phyloP scores from a whole-genome alignment of 2,329 filamentous ascomycete genomes.

The Aspergillus glaucus region DNA sequence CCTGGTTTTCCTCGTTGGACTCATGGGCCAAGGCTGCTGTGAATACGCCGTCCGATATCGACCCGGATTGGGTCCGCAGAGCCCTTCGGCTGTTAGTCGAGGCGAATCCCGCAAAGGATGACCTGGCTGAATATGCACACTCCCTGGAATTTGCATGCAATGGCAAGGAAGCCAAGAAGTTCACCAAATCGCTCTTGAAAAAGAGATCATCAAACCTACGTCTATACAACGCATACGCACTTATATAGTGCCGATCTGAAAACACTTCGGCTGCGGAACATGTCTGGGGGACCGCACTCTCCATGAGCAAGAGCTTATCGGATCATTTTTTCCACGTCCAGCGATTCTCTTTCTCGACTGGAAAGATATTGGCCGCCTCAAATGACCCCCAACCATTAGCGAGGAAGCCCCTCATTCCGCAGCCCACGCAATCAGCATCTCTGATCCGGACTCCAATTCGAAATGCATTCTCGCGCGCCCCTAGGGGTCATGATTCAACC shows the following conservation, averaged over 20 bases:
- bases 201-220: slow-evolving; percentile 55
- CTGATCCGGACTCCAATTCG: too few relatives aligned
- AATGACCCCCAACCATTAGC: too few relatives aligned
- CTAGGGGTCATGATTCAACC: too few relatives aligned
- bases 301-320: slow-evolving; percentile 44
- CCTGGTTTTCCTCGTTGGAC: slow-evolving; percentile 43
- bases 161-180: slow-evolving; percentile 55
- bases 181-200: slow-evolving; percentile 69
- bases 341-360: too few relatives aligned
- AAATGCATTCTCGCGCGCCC: too few relatives aligned
- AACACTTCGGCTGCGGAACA: slow-evolving; percentile 55
- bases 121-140: slow-evolving; percentile 63
- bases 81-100: slow-evolving; percentile 54
- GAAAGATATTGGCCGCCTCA: too few relatives aligned
- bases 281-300: slow-evolving; percentile 63
- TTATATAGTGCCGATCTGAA: slow-evolving; percentile 59
- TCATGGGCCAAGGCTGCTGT: slow-evolving; percentile 23
- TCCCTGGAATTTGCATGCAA: slow-evolving; percentile 58
- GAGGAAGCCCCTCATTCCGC: too few relatives aligned
- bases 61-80: slow-evolving; percentile 45
- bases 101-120: slow-evolving; percentile 37
- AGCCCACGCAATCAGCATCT: too few relatives aligned
- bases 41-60: slow-evolving; percentile 28
- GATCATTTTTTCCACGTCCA: too few relatives aligned
- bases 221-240: slow-evolving; percentile 73